A percentile compares a stretch with the other conserved stretches of the same genome.
Conservation (phyloP, 1,284 basidiomycete species). For the Rhodotorula glutinis region DNA sequence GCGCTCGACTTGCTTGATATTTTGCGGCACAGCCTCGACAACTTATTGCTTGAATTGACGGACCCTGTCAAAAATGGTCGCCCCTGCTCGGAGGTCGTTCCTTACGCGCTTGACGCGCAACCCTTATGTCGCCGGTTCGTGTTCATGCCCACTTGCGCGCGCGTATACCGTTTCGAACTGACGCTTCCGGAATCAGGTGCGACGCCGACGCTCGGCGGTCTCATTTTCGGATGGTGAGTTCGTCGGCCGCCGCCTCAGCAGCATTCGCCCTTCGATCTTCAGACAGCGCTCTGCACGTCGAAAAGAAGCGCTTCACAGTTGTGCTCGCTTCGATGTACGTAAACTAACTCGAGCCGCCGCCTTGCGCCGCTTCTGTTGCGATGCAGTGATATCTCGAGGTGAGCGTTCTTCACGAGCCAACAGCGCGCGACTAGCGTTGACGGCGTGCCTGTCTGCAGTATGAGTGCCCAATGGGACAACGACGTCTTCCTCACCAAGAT, state of each 20-base stretch:
- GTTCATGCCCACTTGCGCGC: neutral
- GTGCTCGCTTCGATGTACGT: no score
- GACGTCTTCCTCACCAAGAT: neutral
- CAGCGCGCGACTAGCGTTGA: no score
- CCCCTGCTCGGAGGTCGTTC: neutral
- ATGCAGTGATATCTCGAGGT: neutral
- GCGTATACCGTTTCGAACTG: neutral
- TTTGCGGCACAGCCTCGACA: neutral
- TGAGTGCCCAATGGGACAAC: neutral
- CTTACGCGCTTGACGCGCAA: neutral
- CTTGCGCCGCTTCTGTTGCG: neutral
- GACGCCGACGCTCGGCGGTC: neutral
- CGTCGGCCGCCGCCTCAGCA: neutral
- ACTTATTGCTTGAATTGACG: neutral
- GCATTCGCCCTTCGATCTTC: no score
- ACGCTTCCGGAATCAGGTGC: neutral
- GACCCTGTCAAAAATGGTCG: neutral
- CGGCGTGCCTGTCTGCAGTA: neutral
- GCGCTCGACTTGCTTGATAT: neutral
- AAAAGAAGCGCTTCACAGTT: no score
- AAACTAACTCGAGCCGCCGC: no score
- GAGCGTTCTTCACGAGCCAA: no score
- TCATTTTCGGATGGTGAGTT: conserved; percentile 3
- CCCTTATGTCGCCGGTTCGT: neutral
- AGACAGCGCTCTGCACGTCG: no score